Percentiles rank a stretch among this genome's conserved stretches.
Conservation (phyloP, 352 stramenopile species). For the Pythium diclinum region DNA sequence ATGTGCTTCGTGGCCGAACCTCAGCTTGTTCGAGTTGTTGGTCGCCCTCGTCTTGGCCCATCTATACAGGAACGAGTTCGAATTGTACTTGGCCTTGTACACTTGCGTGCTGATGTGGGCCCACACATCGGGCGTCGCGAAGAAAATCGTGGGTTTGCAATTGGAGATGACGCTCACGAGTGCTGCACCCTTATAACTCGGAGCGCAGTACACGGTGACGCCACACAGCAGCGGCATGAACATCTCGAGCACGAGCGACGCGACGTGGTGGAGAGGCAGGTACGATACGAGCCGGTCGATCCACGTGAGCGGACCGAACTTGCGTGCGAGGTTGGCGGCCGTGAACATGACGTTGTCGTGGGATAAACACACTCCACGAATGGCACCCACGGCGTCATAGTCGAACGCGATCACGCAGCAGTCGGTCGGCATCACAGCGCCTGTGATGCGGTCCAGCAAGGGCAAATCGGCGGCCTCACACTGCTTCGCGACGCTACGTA, state of each 20-base stretch:
- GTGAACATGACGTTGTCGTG: slow-evolving; percentile 87
- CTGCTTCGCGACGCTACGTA: slow-evolving; percentile 30
- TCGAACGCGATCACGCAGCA: slow-evolving; percentile 61
- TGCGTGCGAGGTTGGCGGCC: slow-evolving; percentile 50
- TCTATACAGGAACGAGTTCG: slow-evolving; percentile 62
- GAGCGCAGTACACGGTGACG: slow-evolving; percentile 56
- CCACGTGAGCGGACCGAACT: slow-evolving; percentile 49
- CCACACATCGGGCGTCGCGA: slow-evolving; percentile 74
- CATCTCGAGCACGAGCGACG: slow-evolving; percentile 67
- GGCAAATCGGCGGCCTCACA: slow-evolving; percentile 25
- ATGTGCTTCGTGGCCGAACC: slow-evolving; percentile 46
- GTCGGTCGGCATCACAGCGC: slow-evolving; percentile 36
- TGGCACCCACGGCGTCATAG: slow-evolving; percentile 47
- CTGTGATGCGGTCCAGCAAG: slow-evolving; percentile 27
- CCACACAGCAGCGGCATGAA: slow-evolving; percentile 67
- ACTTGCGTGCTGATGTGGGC: slow-evolving; percentile 62
- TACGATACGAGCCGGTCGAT: slow-evolving; percentile 63
- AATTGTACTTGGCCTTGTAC: slow-evolving; percentile 69
- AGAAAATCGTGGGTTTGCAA: slow-evolving; percentile 71
- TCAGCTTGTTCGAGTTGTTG: slow-evolving; percentile 77
- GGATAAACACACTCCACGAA: slow-evolving; percentile 58
- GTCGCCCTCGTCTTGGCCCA: slow-evolving; percentile 79
- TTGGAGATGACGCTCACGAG: slow-evolving; percentile 53
- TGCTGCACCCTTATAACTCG: slow-evolving; percentile 35
- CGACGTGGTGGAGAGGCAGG: slow-evolving; percentile 64